Base-by-base conservation (phyloP, 805 yeast species). In the Pichia deserticola region DNA sequence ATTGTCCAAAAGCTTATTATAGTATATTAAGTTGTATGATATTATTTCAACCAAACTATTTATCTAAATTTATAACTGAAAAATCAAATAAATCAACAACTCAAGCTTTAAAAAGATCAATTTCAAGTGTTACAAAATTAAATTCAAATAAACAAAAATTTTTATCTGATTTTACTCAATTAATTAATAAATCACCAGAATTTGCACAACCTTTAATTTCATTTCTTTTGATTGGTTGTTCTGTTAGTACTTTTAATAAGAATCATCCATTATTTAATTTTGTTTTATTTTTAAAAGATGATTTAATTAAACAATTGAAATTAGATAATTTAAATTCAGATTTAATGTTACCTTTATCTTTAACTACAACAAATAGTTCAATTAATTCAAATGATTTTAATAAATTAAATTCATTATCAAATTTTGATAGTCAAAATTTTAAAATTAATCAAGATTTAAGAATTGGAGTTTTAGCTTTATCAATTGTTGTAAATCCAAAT, bases 21-120 rank as follows among this genome's bases (percentile, higher is more conserved):
- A 63, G 59, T 36, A 59, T 71, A 42, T 59, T 72, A 33, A 64
- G 73, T 7, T 54, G 65, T 15, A 50, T 72, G 27, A 25, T 72
- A 37, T 54, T 68, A 1, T 54, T 72, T 20, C 56, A 64, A 27
- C 72, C 74, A 5, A 57, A 55, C 27, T 56, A 61, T 10, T 46
- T 72, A 30, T 60, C 60, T 30, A 62, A 56, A 36, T 67, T 51
- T 33, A 30, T 64, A 8, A 46, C 50, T 11, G 64, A 58, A 5
- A 57, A 55, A 42, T 51, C 53, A 15, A 30, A 51, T 29, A 61
- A 57, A 47, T 49, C 57, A 7, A 54, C 64, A 5, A 52, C 60
- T 5, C 40, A 59, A 35, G 49, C 58, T 7, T 35, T 62, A 11
- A 61, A 57, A 42, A 53, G 66, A 38, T 53, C 67, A 7, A 53